Evolutionary conservation across 768 basidiomycete genomes (phyloP).

Genomic region (Macrolepiota albuminosa): DNA sequence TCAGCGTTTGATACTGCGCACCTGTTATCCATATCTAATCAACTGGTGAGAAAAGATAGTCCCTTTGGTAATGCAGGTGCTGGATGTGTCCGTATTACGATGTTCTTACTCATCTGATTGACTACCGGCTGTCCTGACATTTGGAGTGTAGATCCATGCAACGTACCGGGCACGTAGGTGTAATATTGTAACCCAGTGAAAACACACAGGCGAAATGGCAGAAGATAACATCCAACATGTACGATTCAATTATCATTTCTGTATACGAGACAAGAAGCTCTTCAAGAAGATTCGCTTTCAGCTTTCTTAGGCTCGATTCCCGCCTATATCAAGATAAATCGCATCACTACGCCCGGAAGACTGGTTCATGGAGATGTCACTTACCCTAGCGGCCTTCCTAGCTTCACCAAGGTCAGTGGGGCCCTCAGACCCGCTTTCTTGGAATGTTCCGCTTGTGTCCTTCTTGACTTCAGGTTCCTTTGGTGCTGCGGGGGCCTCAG

Average conservation of each 20-base stretch:
- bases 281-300: constrained; percentile 7
- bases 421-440: constrained; percentile 17
- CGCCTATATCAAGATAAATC: constrained; percentile 11
- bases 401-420: constrained; percentile 21
- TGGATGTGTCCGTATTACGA: not conserved
- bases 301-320: constrained; percentile 21
- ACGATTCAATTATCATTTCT: not conserved
- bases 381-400: constrained; percentile 22
- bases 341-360: not conserved
- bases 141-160: not conserved
- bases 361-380: constrained; percentile 2
- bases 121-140: not conserved
- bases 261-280: not conserved
- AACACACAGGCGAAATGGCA: not conserved
- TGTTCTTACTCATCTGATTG: not conserved
- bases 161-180: not conserved
- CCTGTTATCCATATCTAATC: not conserved
- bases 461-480: constrained; percentile 4
- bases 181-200: no score
- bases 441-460: constrained; percentile 14
- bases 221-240: not conserved
- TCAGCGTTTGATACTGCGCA: not conserved
- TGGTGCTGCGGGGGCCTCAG: not conserved
- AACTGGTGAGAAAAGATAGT: not conserved
- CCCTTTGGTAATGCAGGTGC: not conserved